phyloP scores from a whole-genome alignment of 1,284 basidiomycete genomes.

The Ustilago xerochloae region DNA sequence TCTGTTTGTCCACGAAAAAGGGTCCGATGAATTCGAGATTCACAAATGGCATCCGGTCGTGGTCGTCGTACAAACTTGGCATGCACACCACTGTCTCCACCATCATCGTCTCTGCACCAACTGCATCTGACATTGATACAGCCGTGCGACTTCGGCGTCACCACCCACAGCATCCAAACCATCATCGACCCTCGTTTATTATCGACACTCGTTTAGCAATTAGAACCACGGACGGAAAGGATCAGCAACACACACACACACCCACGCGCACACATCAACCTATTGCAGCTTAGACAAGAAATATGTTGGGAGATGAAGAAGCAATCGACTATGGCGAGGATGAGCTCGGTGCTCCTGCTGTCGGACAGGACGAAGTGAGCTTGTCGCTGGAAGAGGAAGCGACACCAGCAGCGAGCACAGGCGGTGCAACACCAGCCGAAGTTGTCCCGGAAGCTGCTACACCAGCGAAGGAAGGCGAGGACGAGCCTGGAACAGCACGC shows the following conservation, averaged over 20 bases:
- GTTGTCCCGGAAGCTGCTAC: neutral
- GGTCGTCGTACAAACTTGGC: no score
- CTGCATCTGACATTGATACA: no score
- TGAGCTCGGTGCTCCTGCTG: constrained; percentile 22
- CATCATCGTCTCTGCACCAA: no score
- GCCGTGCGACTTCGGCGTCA: no score
- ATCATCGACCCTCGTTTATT: no score
- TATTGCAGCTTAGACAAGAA: neutral
- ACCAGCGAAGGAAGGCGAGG: neutral
- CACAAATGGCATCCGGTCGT: no score
- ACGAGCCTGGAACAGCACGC: neutral
- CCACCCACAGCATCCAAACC: neutral
- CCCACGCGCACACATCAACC: neutral
- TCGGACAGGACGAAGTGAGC: constrained; percentile 35
- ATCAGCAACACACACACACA: neutral
- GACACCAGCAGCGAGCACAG: neutral
- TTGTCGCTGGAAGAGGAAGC: constrained; percentile 23
- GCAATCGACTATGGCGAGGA: constrained; percentile 50
- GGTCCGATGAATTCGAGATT: no score
- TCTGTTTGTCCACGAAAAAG: no score
- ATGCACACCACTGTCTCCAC: no score
- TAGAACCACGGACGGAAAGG: no score
- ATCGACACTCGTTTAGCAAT: no score
- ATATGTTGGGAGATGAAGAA: constrained; percentile 49
- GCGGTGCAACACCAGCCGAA: neutral